Base-by-base conservation (phyloP, 2,329 filamentous ascomycete genomes). In the Pestalotiopsis sp. region DNA sequence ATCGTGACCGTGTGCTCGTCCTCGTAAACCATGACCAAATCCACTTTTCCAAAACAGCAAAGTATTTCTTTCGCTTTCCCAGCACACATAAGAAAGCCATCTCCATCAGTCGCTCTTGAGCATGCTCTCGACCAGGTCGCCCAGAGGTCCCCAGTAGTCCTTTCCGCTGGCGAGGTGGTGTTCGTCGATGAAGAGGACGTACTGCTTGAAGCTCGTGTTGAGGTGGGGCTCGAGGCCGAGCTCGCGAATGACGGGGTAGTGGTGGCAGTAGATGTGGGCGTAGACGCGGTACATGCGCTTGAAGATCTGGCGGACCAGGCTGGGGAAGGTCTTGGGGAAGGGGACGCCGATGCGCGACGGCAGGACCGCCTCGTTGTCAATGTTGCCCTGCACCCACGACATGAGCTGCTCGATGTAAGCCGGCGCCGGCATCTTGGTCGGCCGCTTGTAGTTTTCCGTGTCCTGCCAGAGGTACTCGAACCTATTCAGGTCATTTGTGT, bases 381-480 rank as follows among this genome's bases (percentile, higher is more conserved):
- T 95, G 79, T 93, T 97, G 76, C 91, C 89, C 80, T 98, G 96
- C 27, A 98, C 94, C 95, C 96, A 99, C 27, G 90, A 89, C 93
- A 99, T 98, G 75, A 99, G 87, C 81, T 98, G 94, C 81, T 98
- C 96, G 77, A 99, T 97, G 83, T 99, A 99, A 76, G 95, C 93
- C 11, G 96, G 96, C 2, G 96, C 96, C 3, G 96, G 89, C 93
- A 99, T 98, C 85, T 98, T 98, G 71, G 97, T 99, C 23, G 96
- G 96, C 70, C 94, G 91, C 83, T 97, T 97, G 87, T 91, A 99
- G 79, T 93, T 92, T 76, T 97, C 94, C 70, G 87, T 93, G 82
- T 99, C 95, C 84, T 99, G 96, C 96, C 96, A 99, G 73, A 99
- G 91, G 82, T 99, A 99, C 82, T 99, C 96, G 81, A 98, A 99